Conservation (phyloP, 2,329 filamentous ascomycete genomes). For the Pseudogymnoascus sp. region DNA sequence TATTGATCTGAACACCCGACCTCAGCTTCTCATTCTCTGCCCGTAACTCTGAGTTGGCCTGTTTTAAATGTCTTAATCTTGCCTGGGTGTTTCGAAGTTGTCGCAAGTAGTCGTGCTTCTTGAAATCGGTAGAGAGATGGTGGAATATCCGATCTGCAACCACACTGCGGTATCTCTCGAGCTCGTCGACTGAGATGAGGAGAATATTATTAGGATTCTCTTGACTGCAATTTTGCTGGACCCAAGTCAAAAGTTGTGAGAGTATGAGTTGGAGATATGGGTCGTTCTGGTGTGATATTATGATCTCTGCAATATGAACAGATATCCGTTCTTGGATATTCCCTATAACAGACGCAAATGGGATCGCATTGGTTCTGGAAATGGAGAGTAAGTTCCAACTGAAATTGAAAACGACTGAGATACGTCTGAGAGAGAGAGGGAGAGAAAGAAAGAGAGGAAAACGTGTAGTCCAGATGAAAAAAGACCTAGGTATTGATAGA, state of each 20-base stretch:
- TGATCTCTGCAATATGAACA: not conserved
- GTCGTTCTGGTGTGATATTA: not conserved
- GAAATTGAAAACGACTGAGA: not conserved
- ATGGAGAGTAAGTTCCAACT: not conserved
- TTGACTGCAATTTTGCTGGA: not conserved
- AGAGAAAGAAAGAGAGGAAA: too few relatives aligned
- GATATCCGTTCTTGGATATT: not conserved
- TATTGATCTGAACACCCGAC: not conserved
- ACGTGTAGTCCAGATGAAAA: too few relatives aligned
- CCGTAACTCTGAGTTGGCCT: not conserved
- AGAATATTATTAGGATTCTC: not conserved
- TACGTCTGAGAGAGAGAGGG: not conserved
- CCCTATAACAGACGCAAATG: not conserved
- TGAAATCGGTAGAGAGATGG: not conserved
- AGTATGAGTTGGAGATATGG: not conserved
- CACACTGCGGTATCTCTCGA: not conserved
- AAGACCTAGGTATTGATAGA: not conserved
- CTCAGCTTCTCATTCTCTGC: not conserved
- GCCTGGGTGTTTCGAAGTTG: not conserved
- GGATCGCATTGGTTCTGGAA: not conserved
- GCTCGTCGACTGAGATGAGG: not conserved
- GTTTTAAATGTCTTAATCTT: not conserved
- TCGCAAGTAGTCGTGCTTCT: not conserved
- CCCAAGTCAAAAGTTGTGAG: not conserved
- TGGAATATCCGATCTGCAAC: not conserved